Base-by-base conservation (phyloP, 1,139 yeast species). In the Meyerozyma guilliermondii region DNA sequence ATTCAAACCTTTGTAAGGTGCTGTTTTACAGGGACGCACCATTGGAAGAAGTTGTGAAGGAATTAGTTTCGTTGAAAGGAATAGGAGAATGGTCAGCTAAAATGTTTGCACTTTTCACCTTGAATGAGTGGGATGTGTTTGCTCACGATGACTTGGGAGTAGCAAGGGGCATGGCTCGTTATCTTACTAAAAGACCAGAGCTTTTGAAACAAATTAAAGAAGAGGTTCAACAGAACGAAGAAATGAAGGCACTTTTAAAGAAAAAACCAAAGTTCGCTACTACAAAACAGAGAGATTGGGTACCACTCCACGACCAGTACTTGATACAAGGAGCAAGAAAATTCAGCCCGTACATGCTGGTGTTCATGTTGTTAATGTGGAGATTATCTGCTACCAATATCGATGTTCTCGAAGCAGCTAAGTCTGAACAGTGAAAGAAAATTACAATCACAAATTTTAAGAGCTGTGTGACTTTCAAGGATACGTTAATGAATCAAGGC, bases 11-110 rank as follows among this genome's bases (percentile, higher is more conserved):
- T 16, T 57, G 78, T 0, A 59, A 65, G 0, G 40, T 53, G n/a
- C 65, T 65, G 3, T 66, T 78, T 49, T 76, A 73, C 50, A 43
- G 45, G 1, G 39, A 46, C 0, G 55, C 63, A 20, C 41, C 58
- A 7, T 67, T 71, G 41, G 72, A 70, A n/a, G 83, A 73, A 27
- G 68, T 87, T 3, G 66, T 78, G 1, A 76, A 74, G 18, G 78
- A 74, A 44, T 61, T 88, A 42, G 79, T 80, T 1, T 53, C 55
- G 33, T 66, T 88, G 43, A 86, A 87, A 55, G 97, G 97, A 0
- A 77, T 89, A 28, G 97, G 97, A 0, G 77, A 80, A 1, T 89
- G 98, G 98, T 81, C 91, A 8, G 94, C 95, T 0, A 86, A 84
- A 45, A 89, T 89, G 96, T 89, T 88, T 63, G 65, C 85, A 14